Conservation (phyloP, 1,284 basidiomycete species). For the Marasmius tenuissimus region DNA sequence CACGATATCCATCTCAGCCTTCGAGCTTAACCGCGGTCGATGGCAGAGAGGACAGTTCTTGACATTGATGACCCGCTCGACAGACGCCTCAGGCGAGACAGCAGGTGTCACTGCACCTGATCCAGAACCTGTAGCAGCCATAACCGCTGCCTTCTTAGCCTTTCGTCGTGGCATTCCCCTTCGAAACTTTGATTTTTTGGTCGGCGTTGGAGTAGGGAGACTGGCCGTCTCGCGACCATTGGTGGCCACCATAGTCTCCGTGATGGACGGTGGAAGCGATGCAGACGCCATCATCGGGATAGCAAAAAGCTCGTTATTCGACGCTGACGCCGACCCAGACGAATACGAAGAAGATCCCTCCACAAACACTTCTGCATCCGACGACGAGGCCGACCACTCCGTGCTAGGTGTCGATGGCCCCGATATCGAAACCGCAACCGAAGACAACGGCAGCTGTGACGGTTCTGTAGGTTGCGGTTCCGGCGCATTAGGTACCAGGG, state of each 20-base stretch:
- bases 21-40: conserved; percentile 79
- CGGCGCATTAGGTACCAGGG: conserved; percentile 8
- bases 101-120: conserved; percentile 12
- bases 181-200: conserved; percentile 1
- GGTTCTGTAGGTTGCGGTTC: conserved; percentile 17
- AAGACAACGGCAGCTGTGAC: conserved; percentile 17
- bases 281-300: conserved; percentile 13
- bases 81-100: conserved; percentile 37
- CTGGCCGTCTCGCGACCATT: background rate
- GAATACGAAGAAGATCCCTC: conserved; percentile 25
- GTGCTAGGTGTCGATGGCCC: conserved; percentile 6
- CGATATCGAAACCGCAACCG: conserved; percentile 3
- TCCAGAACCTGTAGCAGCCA: conserved; percentile 16
- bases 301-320: background rate
- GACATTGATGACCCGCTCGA: conserved; percentile 93
- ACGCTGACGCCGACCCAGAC: conserved; percentile 16
- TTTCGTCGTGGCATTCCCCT: background rate
- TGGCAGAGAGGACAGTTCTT: conserved; percentile 94
- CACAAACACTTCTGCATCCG: conserved; percentile 14
- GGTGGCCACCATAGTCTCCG: background rate
- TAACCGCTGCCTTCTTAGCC: background rate
- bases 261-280: conserved; percentile 16
- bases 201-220: background rate
- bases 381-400: conserved; percentile 13
- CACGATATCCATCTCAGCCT: conserved; percentile 91